phyloP scores from a whole-genome alignment of 345 rosid genomes.

The Aquilaria yunnanensis region DNA sequence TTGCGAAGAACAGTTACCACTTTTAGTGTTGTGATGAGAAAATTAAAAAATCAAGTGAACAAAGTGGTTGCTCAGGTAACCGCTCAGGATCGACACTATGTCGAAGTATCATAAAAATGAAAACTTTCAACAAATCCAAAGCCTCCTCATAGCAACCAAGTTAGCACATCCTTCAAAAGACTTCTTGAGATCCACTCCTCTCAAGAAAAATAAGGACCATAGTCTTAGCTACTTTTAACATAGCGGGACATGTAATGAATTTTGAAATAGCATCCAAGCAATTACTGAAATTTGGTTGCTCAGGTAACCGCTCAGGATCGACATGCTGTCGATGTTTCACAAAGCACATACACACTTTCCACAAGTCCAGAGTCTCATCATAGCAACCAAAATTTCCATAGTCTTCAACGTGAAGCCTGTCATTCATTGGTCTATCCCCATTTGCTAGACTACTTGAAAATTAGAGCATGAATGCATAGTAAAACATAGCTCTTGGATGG shows the following conservation, averaged over 20 bases:
- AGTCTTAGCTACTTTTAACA: no score
- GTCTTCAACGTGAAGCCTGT: not conserved
- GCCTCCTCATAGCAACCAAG: constrained; percentile 26
- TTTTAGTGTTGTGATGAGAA: no score
- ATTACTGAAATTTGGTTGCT: constrained; percentile 19
- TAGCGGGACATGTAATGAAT: not conserved
- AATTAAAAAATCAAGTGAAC: no score
- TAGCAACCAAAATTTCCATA: constrained; percentile 28
- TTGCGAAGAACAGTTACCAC: no score
- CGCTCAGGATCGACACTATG: constrained; percentile 33
- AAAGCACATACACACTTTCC: constrained; percentile 27
- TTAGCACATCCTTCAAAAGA: not conserved
- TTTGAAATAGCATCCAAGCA: not conserved
- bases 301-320: constrained; percentile 62
- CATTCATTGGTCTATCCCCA: no score
- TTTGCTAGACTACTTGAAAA: no score
- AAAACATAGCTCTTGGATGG: no score
- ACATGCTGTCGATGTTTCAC: constrained; percentile 39
- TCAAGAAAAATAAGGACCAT: no score
- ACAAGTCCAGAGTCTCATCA: constrained; percentile 29
- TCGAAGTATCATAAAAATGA: constrained; percentile 19
- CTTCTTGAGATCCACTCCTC: no score
- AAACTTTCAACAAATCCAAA: constrained; percentile 11
- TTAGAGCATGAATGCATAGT: no score
- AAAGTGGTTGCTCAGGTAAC: constrained; percentile 39